Evolutionary conservation across 176 grass and related monocot genomes (phyloP).

Genomic region (Carex cristatella): DNA sequence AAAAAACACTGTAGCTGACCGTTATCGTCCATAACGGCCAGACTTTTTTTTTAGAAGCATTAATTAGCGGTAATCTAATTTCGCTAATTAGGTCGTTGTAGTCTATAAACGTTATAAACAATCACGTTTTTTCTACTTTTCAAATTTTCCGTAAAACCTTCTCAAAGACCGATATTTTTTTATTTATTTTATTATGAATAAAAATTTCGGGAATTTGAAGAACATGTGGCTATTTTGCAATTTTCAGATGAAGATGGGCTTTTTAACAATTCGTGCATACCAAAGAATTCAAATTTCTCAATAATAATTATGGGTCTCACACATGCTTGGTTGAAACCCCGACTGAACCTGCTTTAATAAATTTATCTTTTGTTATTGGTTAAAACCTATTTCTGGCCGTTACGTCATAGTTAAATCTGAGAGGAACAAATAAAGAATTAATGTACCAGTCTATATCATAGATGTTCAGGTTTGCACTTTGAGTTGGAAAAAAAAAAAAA

Average conservation of each 20-base stretch:
- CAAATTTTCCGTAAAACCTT: too few relatives aligned
- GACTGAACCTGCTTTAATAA: background rate
- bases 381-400: background rate
- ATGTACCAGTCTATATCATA: background rate
- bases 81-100: too few relatives aligned
- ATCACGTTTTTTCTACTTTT: too few relatives aligned
- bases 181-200: background rate
- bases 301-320: background rate
- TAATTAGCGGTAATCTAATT: too few relatives aligned
- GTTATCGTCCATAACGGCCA: too few relatives aligned
- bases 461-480: background rate
- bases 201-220: background rate
- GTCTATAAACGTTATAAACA: too few relatives aligned
- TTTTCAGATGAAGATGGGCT: background rate
- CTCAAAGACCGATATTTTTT: too few relatives aligned
- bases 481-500: background rate
- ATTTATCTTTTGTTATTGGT: background rate
- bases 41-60: too few relatives aligned
- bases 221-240: background rate
- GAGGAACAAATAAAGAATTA: background rate
- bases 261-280: background rate
- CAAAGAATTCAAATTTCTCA: background rate
- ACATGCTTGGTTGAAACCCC: background rate
- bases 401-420: background rate
- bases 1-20: too few relatives aligned